A percentile compares a stretch with the other conserved stretches of the same genome.
These are phyloP conservation scores for Discostella stelligera DNA, from an alignment of 352 stramenopile genomes.

Conservation along the genomic window DNA sequence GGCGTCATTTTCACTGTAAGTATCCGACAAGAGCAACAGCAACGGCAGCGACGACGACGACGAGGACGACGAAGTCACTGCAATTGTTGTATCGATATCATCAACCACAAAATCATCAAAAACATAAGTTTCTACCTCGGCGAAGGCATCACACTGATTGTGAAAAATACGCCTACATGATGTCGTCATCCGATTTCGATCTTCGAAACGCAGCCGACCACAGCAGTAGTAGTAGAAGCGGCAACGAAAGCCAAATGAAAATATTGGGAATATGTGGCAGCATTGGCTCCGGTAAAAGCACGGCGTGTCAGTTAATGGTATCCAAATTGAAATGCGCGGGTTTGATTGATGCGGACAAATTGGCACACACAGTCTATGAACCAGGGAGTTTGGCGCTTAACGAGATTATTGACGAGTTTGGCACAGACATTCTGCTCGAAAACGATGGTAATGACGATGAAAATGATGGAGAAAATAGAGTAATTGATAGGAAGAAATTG, in stretches of 20 bases:
- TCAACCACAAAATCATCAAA: neutral
- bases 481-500: slow-evolving; percentile 72
- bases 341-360: slow-evolving; percentile 69
- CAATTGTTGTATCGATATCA: neutral
- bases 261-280: slow-evolving; percentile 75
- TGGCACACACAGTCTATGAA: slow-evolving; percentile 69
- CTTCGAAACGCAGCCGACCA: neutral
- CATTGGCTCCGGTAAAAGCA: slow-evolving; percentile 74
- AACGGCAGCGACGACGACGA: neutral
- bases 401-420: slow-evolving; percentile 63
- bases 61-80: neutral
- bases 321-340: slow-evolving; percentile 53
- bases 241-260: slow-evolving; percentile 26
- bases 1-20: too few relatives aligned
- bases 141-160: neutral
- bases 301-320: slow-evolving; percentile 64
- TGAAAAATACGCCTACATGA: neutral
- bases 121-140: neutral
- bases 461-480: slow-evolving; percentile 53
- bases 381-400: slow-evolving; percentile 51
- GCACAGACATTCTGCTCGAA: slow-evolving; percentile 43
- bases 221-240: neutral
- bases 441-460: neutral
- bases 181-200: neutral
- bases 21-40: neutral